Evolutionary conservation across 805 yeast genomes (phyloP).

Genomic region (Suhomyces faveliae): DNA sequence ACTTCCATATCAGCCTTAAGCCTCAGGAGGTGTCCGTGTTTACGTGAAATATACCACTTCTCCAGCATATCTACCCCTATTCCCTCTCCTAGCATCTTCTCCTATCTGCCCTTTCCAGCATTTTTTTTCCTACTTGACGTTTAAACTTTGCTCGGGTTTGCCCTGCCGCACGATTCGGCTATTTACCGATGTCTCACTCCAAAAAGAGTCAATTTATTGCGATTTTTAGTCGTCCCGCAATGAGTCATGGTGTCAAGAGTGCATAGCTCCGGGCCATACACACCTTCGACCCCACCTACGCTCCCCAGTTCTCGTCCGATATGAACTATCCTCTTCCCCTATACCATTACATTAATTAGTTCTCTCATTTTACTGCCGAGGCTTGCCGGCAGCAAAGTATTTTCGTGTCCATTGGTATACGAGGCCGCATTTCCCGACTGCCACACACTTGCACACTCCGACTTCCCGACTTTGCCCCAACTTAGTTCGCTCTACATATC

Average conservation of each 20-base stretch:
- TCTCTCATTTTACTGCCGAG: too few relatives aligned
- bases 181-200: not conserved
- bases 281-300: too few relatives aligned
- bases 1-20: too few relatives aligned
- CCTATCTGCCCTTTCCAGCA: not conserved
- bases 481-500: too few relatives aligned
- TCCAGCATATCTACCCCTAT: too few relatives aligned
- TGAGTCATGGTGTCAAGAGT: not conserved
- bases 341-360: too few relatives aligned
- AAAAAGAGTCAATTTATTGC: not conserved
- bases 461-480: too few relatives aligned
- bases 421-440: slow-evolving; percentile 1
- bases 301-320: not conserved
- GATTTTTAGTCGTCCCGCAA: not conserved
- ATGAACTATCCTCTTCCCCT: not conserved
- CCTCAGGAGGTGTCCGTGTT: too few relatives aligned
- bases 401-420: not conserved
- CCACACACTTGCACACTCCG: too few relatives aligned
- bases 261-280: not conserved
- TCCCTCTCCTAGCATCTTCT: too few relatives aligned
- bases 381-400: not conserved
- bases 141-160: too few relatives aligned
- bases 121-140: not conserved
- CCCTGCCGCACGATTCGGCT: not conserved
- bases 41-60: not conserved